A percentile compares a stretch with the other conserved stretches of the same genome.
These are phyloP conservation scores for Calonectria pseudoturangicola DNA, from an alignment of 2,329 filamentous ascomycete species.

Conservation along the genomic window DNA sequence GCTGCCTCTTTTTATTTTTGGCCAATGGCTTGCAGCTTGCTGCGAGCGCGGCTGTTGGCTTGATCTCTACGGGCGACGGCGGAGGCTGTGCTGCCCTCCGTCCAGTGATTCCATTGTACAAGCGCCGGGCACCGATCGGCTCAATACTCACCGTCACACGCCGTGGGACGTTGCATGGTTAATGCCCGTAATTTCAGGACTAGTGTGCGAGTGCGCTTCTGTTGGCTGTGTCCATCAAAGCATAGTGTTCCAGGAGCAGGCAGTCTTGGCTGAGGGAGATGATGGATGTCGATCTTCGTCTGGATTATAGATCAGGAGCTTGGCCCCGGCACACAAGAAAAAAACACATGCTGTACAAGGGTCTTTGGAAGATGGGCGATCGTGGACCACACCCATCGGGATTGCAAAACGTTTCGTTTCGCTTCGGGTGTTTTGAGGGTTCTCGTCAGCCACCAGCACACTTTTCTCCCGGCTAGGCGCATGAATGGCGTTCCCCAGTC, in stretches of 20 bases:
- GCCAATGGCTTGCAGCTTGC: conserved; percentile 22
- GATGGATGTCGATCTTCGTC: conserved; percentile 7
- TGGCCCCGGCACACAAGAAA: not conserved
- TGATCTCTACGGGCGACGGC: conserved; percentile 24
- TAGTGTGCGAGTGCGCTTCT: not conserved
- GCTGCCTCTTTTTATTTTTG: conserved; percentile 22
- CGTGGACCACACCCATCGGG: not conserved
- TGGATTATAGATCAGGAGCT: conserved; percentile 24
- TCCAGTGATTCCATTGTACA: conserved; percentile 12
- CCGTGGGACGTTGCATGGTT: conserved; percentile 36
- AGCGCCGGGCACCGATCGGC: conserved; percentile 18
- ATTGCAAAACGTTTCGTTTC: conserved; percentile 32
- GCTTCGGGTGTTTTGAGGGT: conserved; percentile 9
- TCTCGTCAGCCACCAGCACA: conserved; percentile 27
- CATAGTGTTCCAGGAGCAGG: not conserved
- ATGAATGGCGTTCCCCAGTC: conserved; percentile 24
- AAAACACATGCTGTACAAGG: conserved; percentile 5
- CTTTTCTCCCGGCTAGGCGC: not conserved
- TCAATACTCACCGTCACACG: conserved; percentile 42
- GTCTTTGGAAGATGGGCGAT: conserved; percentile 6
- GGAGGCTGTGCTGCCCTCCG: conserved; percentile 15
- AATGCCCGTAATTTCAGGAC: conserved; percentile 30
- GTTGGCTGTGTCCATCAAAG: not conserved
- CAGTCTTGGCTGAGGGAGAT: conserved; percentile 26
- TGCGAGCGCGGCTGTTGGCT: conserved; percentile 8